Base-by-base conservation (phyloP, 768 basidiomycete genomes). In the Mycena maculata region DNA sequence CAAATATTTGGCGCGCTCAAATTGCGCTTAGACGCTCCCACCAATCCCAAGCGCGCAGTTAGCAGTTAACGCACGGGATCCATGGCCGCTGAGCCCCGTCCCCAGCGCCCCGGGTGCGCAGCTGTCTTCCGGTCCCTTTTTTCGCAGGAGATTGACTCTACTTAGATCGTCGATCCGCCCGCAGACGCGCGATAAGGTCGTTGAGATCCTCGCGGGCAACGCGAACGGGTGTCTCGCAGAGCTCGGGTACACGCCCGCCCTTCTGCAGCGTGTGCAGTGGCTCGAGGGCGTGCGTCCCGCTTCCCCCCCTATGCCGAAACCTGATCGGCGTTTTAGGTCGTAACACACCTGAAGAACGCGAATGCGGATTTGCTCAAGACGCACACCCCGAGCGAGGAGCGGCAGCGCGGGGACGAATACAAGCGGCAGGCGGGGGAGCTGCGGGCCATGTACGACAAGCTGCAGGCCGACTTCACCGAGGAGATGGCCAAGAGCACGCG, bases 151-250 rank as follows among this genome's bases (percentile, higher is more conserved):
- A 42, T 38, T 38, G 39, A 53, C 49, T 31, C 31, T 3, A 23
- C 16, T 20, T 45, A 22, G 38, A 47, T 57, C 71, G 36, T 67
- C 33, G 13, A 36, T 36, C 10, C 44, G 65, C 25, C 41, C 55
- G 28, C 72, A 72, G 39, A 73, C 78, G 28, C 82, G 83, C 38
- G 68, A 72, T 8, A 79, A 76, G 67, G 71, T 86, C 56, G 76
- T 86, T 47, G 80, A 84, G 63, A 81, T 86, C 38, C 75, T 87
- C 20, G 70, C 86, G 0, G 71, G 57, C 15, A 85, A 81, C 11
- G 83, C 82, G 15, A 85, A 83, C 74, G 81, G 81, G 15, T 86
- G 82, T 69, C 77, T 85, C 25, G 70, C 77, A 5, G 86, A 86
- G 66, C 78, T 85, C 27, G 85, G 85, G 15, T 85, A 85, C 72